phyloP scores from a whole-genome alignment of 768 basidiomycete genomes.

The Russula emetica region DNA sequence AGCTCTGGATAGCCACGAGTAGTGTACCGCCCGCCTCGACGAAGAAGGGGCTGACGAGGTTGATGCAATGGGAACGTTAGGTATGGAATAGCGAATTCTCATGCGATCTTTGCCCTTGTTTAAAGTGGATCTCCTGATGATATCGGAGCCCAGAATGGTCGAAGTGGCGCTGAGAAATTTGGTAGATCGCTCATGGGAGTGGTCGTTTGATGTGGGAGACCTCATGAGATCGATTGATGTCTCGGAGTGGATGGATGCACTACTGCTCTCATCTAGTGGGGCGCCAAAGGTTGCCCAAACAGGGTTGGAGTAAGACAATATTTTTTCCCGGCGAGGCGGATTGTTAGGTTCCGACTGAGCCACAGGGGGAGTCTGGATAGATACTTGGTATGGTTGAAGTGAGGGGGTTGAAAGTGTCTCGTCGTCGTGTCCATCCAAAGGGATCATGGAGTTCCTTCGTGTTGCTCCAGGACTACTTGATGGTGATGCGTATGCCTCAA shows the following conservation, averaged over 20 bases:
- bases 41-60: slow-evolving; percentile 3
- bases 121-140: slow-evolving; percentile 27
- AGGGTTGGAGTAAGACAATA: slow-evolving; percentile 21
- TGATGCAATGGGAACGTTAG: not conserved
- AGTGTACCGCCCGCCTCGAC: not conserved
- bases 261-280: not conserved
- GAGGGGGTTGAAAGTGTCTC: not conserved
- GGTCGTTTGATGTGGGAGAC: not conserved
- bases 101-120: slow-evolving; percentile 14
- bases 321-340: slow-evolving; percentile 6
- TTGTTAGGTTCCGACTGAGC: not conserved
- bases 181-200: not conserved
- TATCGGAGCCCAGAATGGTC: slow-evolving; percentile 34
- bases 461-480: not conserved
- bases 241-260: not conserved
- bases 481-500: not conserved
- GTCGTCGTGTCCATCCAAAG: not conserved
- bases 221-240: not conserved
- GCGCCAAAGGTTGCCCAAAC: slow-evolving; percentile 16
- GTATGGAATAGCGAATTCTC: slow-evolving; percentile 5
- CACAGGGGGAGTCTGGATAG: not conserved
- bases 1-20: slow-evolving; percentile 10
- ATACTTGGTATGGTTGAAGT: not conserved
- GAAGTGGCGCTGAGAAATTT: slow-evolving; percentile 18
- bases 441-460: not conserved